Evolutionary conservation across 441 rosid species (phyloP).

Genomic region (Raphanus hybrid): DNA sequence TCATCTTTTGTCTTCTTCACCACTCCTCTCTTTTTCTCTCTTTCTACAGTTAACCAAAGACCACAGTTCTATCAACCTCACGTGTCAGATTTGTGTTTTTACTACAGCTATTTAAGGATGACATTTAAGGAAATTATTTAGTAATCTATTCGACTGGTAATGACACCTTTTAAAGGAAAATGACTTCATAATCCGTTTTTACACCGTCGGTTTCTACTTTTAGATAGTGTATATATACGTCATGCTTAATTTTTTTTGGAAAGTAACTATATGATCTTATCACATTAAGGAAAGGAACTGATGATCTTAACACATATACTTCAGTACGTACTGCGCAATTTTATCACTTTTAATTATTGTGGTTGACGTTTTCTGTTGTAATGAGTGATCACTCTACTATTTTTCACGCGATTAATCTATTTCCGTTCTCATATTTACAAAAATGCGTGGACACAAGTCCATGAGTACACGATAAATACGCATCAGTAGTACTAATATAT

Average conservation of each 20-base stretch:
- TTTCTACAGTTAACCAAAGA: background rate
- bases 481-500: constrained; percentile 19
- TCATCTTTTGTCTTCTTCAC: background rate
- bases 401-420: background rate
- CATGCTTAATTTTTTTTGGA: background rate
- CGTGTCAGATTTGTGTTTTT: background rate
- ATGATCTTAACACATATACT: background rate
- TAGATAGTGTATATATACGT: background rate
- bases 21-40: background rate
- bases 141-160: background rate
- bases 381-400: background rate
- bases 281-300: background rate
- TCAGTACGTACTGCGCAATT: background rate
- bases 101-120: background rate
- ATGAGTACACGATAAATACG: constrained; percentile 2
- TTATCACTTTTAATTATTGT: background rate
- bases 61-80: constrained; percentile 13
- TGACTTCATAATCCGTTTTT: background rate
- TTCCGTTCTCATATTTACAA: background rate
- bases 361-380: background rate
- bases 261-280: background rate
- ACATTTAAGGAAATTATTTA: background rate
- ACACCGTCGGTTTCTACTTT: background rate
- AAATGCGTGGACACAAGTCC: background rate
- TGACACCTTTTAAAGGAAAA: background rate